Evolutionary conservation across 371 early-diverging fungal genomes (phyloP).

Genomic region (Basidiobolus meristosporus): DNA sequence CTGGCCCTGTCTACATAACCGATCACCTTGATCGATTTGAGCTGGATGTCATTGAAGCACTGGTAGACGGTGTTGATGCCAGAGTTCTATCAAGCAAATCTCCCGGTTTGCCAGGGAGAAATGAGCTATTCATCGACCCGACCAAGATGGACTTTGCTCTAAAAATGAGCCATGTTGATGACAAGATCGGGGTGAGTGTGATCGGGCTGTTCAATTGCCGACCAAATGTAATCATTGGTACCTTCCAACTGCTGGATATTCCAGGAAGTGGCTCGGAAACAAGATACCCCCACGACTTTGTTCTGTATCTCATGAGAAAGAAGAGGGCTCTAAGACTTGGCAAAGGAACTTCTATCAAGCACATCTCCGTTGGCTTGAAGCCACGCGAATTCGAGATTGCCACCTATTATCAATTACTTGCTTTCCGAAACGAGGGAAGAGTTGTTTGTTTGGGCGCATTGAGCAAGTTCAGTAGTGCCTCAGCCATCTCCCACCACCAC

Average conservation of each 20-base stretch:
- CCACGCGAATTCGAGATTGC: too few relatives aligned
- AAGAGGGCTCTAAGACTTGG: too few relatives aligned
- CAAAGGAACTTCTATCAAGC: too few relatives aligned
- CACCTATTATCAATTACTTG: too few relatives aligned
- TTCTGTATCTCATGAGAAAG: too few relatives aligned
- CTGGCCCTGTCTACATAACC: constrained; percentile 20
- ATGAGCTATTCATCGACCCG: constrained; percentile 1
- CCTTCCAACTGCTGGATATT: background rate
- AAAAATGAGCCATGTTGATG: background rate
- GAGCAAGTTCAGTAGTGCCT: too few relatives aligned
- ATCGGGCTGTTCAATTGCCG: constrained; percentile 5
- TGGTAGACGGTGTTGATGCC: background rate
- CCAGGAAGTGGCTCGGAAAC: background rate
- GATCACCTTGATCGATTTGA: constrained; percentile 12
- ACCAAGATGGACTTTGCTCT: constrained; percentile 2
- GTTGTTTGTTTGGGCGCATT: too few relatives aligned
- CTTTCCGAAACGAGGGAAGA: too few relatives aligned
- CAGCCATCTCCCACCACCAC: too few relatives aligned
- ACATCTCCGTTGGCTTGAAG: too few relatives aligned
- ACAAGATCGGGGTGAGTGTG: background rate
- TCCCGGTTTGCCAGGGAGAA: constrained; percentile 1
- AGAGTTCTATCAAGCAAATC: constrained; percentile 1
- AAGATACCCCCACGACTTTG: background rate
- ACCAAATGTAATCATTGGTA: background rate
- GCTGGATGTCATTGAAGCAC: background rate